These are phyloP conservation scores for Platanthera zijinensis DNA, from an alignment of 106 monocot species.

Conservation along the genomic window DNA sequence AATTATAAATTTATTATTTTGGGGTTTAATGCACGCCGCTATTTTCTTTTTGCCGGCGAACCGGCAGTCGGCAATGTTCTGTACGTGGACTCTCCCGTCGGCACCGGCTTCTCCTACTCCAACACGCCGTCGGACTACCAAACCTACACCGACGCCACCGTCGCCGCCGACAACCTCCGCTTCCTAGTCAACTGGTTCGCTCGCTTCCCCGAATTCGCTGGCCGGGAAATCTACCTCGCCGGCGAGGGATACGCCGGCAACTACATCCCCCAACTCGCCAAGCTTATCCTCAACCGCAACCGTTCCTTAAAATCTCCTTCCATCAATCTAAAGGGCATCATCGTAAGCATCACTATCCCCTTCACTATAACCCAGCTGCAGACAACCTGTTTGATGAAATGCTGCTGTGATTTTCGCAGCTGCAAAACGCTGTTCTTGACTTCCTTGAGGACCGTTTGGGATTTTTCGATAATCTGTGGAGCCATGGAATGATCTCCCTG, in stretches of 20 bases:
- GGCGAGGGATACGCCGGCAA: slow-evolving; percentile 60
- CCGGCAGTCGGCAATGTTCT: slow-evolving; percentile 32
- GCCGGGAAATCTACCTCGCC: slow-evolving; percentile 32
- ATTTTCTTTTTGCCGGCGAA: neutral
- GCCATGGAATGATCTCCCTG: slow-evolving; percentile 8
- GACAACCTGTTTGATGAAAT: neutral
- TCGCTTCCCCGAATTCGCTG: slow-evolving; percentile 39
- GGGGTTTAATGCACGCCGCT: no score
- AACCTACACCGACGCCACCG: slow-evolving; percentile 16
- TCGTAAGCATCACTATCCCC: neutral
- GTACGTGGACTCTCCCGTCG: slow-evolving; percentile 39
- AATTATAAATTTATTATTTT: neutral
- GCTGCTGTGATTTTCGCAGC: neutral
- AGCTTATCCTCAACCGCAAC: slow-evolving; percentile 21
- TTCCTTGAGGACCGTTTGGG: slow-evolving; percentile 2
- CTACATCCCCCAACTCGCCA: slow-evolving; percentile 44
- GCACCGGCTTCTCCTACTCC: slow-evolving; percentile 50
- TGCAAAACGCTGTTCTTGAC: slow-evolving; percentile 8
- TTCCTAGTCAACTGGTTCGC: slow-evolving; percentile 41
- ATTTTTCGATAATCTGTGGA: slow-evolving; percentile 10
- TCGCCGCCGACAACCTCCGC: slow-evolving; percentile 21
- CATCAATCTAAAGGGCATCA: slow-evolving; percentile 33
- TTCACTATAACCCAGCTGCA: neutral
- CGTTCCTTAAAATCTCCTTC: neutral
- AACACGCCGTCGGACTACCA: slow-evolving; percentile 19